Evolutionary conservation across 2,329 filamentous ascomycete genomes (phyloP), one percentile per base, ranked within the genome.

Genomic region (Emergomyces orientalis): DNA sequence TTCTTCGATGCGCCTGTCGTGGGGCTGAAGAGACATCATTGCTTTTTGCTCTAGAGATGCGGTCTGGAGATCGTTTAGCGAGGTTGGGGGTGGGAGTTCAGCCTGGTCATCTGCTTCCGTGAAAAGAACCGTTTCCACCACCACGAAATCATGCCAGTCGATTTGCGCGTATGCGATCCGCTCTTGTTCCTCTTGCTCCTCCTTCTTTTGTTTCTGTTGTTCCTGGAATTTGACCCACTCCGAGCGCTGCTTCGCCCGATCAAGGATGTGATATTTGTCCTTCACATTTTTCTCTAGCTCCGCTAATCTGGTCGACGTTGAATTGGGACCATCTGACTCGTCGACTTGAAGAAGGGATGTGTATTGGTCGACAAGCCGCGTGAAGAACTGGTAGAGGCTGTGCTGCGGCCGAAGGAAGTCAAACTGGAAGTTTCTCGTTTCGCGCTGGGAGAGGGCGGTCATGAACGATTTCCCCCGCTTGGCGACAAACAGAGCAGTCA

Each of bases 101-200:
- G 87, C 86, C 66, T 89, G 84, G 68, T 97, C 92, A 74, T 99
- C 94, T 47, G 85, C 84, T 68, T 96, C 92, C 63, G 86, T 91
- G 75, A 99, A 99, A 19, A 91, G 82, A 61, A 99, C 92, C 0
- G 92, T 97, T 76, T 97, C 94, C 54, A 97, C 91, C 25, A 99
- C 89, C 41, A 93, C 88, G 70, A 99, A 99, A 73, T 97, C 93
- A 72, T 96, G 90, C 94, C 94, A 99, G 75, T 99, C 94, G 66
- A 99, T 94, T 69, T 94, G 88, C 0, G 89, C 88, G 75, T 94
- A 88, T 61, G 83, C 82, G 59, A 86, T 78, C 70, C 87, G 87
- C 74, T 96, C 90, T 71, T 91, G 86, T 72, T 95, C 89, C 49
- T 88, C 88, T 66, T 92, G 86, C 71, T 95, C 91, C 71, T 96